Percentiles rank a stretch among this genome's conserved stretches.
Evolutionary conservation across 257 asterid species (phyloP).

Genomic region (Gynochthodes officinalis): DNA sequence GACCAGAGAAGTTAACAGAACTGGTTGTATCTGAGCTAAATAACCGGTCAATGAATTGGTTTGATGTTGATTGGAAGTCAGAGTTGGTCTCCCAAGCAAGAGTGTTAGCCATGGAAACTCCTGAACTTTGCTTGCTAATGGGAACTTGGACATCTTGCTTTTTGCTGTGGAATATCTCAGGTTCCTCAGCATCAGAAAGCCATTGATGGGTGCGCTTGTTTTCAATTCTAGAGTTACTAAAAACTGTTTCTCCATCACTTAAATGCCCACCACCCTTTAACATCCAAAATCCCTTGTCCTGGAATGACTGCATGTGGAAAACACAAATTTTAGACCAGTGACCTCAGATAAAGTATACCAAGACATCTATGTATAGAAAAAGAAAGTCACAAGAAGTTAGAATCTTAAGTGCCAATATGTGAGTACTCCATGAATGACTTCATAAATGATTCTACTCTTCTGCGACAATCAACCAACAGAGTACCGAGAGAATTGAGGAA

Average conservation of each 20-base stretch:
- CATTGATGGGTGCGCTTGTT: slow-evolving; percentile 65
- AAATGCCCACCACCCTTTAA: slow-evolving; percentile 60
- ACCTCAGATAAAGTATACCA: slow-evolving; percentile 4
- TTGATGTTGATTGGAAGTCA: slow-evolving; percentile 47
- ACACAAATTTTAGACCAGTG: background rate
- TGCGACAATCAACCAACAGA: background rate
- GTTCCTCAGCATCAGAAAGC: slow-evolving; percentile 54
- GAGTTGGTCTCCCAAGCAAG: slow-evolving; percentile 70
- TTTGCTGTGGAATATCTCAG: slow-evolving; percentile 64
- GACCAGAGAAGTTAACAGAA: slow-evolving; percentile 33
- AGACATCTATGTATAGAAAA: background rate
- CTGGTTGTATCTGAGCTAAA: slow-evolving; percentile 52
- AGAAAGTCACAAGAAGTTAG: background rate
- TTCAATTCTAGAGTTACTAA: slow-evolving; percentile 54
- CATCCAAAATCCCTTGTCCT: slow-evolving; percentile 79
- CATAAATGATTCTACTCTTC: background rate
- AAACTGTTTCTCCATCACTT: slow-evolving; percentile 51
- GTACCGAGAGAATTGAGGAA: background rate
- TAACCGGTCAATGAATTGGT: slow-evolving; percentile 63
- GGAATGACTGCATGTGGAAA: slow-evolving; percentile 28
- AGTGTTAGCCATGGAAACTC: slow-evolving; percentile 33
- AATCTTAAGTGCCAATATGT: background rate
- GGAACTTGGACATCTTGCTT: slow-evolving; percentile 61
- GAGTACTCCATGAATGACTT: background rate
- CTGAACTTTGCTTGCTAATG: slow-evolving; percentile 43